Conservation (phyloP, 1,284 basidiomycete species). For the Tilletia caries region DNA sequence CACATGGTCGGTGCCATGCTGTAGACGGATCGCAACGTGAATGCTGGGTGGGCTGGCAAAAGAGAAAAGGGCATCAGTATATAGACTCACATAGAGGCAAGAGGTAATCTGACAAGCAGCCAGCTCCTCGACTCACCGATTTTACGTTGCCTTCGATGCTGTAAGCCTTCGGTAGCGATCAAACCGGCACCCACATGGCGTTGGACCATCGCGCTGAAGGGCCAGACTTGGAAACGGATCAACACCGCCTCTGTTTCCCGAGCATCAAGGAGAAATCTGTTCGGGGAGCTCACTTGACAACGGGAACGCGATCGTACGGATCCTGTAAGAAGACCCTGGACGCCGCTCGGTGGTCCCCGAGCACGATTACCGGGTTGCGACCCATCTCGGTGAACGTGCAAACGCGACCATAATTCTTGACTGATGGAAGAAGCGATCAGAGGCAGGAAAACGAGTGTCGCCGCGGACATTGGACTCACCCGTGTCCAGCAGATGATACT, state of each 20-base stretch:
- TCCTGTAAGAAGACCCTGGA: background rate
- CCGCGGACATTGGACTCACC: too few species aligned
- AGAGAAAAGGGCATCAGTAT: too few species aligned
- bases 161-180: background rate
- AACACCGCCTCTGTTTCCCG: too few species aligned
- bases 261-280: too few species aligned
- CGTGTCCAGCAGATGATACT: background rate
- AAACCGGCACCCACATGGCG: background rate
- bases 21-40: background rate
- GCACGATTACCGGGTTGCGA: background rate
- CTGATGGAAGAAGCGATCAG: background rate
- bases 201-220: background rate
- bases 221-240: too few species aligned
- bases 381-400: background rate
- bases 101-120: too few species aligned
- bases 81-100: too few species aligned
- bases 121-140: background rate
- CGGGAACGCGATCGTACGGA: background rate
- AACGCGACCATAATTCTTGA: background rate
- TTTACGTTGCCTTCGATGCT: background rate
- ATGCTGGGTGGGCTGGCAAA: background rate
- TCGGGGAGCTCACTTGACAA: constrained; percentile 9
- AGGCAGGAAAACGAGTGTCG: too few species aligned
- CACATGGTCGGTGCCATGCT: constrained; percentile 10
- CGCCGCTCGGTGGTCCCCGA: background rate